Evolutionary conservation across 345 rosid genomes (phyloP).

Genomic region (Anacardium occidentale): DNA sequence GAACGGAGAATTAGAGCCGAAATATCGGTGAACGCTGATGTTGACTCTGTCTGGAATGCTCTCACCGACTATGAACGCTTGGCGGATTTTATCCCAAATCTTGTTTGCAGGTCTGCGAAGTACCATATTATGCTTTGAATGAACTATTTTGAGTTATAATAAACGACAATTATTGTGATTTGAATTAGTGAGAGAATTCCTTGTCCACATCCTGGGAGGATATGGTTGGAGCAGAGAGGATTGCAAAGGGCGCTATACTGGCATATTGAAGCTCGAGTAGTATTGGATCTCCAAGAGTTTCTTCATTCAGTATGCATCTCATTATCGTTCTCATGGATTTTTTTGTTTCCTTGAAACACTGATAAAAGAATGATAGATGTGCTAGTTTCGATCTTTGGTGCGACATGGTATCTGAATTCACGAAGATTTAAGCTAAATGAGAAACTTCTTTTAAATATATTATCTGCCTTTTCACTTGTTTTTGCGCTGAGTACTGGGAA

Average conservation of each 20-base stretch:
- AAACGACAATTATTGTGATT: too few relatives aligned
- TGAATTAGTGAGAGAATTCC: slow-evolving; percentile 70
- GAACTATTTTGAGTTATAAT: too few relatives aligned
- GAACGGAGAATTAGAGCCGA: slow-evolving; percentile 76
- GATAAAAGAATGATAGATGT: background rate
- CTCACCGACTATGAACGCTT: slow-evolving; percentile 94
- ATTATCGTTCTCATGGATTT: background rate
- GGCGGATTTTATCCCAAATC: slow-evolving; percentile 91
- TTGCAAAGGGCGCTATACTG: slow-evolving; percentile 87
- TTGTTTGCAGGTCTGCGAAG: slow-evolving; percentile 57
- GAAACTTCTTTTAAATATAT: background rate
- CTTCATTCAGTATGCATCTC: slow-evolving; percentile 53
- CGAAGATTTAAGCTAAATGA: too few relatives aligned
- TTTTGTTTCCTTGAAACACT: background rate
- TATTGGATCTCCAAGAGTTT: slow-evolving; percentile 82
- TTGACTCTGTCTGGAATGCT: slow-evolving; percentile 75
- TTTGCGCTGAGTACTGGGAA: background rate
- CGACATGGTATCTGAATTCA: too few relatives aligned
- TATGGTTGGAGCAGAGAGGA: slow-evolving; percentile 98
- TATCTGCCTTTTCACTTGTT: background rate
- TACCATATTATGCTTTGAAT: background rate
- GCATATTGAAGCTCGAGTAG: slow-evolving; percentile 99
- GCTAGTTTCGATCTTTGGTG: too few relatives aligned
- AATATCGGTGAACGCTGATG: slow-evolving; percentile 57
- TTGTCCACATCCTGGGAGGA: slow-evolving; percentile 90